A percentile compares a stretch with the other conserved stretches of the same genome.
These are phyloP conservation scores for Chalciporus sphaerocephalus DNA, from an alignment of 768 basidiomycete genomes.

Conservation along the genomic window DNA sequence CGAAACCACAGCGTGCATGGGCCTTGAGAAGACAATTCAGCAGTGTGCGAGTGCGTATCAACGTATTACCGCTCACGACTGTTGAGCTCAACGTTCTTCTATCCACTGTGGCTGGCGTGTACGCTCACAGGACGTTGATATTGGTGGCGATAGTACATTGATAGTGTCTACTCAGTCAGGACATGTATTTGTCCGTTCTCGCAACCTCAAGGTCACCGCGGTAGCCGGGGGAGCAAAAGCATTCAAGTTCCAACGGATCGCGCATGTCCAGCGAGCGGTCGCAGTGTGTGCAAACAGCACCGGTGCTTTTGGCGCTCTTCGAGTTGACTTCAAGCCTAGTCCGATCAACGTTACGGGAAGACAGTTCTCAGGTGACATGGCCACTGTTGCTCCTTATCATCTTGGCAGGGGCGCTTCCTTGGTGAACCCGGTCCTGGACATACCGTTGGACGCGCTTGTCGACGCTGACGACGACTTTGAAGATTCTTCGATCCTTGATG, in stretches of 20 bases:
- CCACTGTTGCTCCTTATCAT: constrained; percentile 58
- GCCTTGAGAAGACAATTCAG: constrained; percentile 82
- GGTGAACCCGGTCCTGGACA: neutral
- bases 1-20: constrained; percentile 90
- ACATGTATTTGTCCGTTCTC: constrained; percentile 82
- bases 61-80: neutral
- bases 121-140: constrained; percentile 67
- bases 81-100: neutral
- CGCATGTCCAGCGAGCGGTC: constrained; percentile 79
- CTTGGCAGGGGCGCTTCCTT: neutral
- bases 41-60: constrained; percentile 60
- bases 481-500: constrained; percentile 33
- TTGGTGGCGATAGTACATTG: constrained; percentile 82
- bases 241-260: constrained; percentile 76
- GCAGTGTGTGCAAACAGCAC: constrained; percentile 81
- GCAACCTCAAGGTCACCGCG: constrained; percentile 36
- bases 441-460: constrained; percentile 1
- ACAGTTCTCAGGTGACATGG: constrained; percentile 61
- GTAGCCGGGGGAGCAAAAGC: constrained; percentile 38
- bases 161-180: constrained; percentile 94
- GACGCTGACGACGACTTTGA: constrained; percentile 36
- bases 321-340: constrained; percentile 62
- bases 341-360: constrained; percentile 54
- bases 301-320: constrained; percentile 84
- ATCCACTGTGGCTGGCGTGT: neutral